These are phyloP conservation scores for Metschnikowia anglica DNA, from an alignment of 805 yeast species.

Conservation along the genomic window DNA sequence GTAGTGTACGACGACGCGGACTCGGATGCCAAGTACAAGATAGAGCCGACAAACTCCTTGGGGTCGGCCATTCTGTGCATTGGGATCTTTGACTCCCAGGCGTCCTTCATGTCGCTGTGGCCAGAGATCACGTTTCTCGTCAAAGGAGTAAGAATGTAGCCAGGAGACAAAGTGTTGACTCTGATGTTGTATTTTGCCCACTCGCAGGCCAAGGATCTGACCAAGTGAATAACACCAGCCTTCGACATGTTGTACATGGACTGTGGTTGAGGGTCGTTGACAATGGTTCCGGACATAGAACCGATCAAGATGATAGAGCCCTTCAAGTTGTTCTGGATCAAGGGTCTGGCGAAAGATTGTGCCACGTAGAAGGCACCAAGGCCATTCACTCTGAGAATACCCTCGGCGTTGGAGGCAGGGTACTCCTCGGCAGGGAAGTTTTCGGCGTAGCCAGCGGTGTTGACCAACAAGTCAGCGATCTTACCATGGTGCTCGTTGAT, in stretches of 20 bases:
- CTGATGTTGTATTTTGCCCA: conserved; percentile 78
- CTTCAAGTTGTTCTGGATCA: conserved; percentile 52
- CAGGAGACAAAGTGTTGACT: conserved; percentile 77
- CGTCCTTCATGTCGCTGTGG: conserved; percentile 58
- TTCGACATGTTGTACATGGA: conserved; percentile 81
- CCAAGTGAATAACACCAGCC: conserved; percentile 83
- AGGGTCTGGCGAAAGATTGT: conserved; percentile 69
- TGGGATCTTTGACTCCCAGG: conserved; percentile 73
- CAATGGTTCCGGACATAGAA: conserved; percentile 78
- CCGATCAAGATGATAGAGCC: conserved; percentile 70
- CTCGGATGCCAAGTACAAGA: conserved; percentile 69
- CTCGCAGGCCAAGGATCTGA: conserved; percentile 72
- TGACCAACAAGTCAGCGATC: conserved; percentile 63
- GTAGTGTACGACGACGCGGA: conserved; percentile 77
- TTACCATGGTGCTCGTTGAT: conserved; percentile 58
- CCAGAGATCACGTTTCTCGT: conserved; percentile 69
- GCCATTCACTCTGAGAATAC: conserved; percentile 66
- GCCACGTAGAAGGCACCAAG: conserved; percentile 73
- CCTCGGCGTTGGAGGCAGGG: conserved; percentile 68
- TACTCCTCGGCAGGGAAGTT: conserved; percentile 76
- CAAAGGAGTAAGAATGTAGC: conserved; percentile 76
- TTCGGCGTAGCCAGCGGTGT: conserved; percentile 85
- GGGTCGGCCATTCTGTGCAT: conserved; percentile 85
- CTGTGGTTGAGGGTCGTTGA: conserved; percentile 78
- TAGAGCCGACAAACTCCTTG: conserved; percentile 74